Percentiles rank a stretch among this genome's conserved stretches.
phyloP scores from a whole-genome alignment of 225 moss, liverwort and hornwort species.

The Thuidium tamariscinum region DNA sequence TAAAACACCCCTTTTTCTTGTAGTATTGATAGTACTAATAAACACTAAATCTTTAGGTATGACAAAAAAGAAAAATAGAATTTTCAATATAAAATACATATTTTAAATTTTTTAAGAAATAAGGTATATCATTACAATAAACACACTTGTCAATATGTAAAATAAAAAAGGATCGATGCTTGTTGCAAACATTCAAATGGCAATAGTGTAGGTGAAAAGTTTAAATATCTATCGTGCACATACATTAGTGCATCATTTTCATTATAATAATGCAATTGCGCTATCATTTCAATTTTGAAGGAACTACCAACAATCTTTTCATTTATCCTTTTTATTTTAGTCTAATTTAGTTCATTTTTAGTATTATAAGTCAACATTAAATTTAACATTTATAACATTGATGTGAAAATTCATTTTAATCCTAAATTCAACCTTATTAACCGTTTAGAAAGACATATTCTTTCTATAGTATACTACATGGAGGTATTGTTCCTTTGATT shows the following conservation, averaged over 20 bases:
- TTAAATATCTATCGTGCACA: not conserved
- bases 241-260: not conserved
- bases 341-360: not conserved
- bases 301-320: too few relatives aligned
- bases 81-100: not conserved
- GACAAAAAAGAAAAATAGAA: fast-evolving
- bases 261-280: not conserved
- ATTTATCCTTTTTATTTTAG: not conserved
- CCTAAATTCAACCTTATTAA: not conserved
- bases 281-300: not conserved
- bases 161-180: fast-evolving
- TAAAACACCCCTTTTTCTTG: too few relatives aligned
- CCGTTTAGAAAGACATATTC: too few relatives aligned
- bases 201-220: not conserved
- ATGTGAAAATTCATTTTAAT: fast-evolving
- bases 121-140: not conserved
- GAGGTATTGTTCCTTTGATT: fast-evolving
- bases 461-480: not conserved
- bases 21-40: not conserved
- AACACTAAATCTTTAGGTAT: fast-evolving
- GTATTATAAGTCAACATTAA: not conserved
- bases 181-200: not conserved
- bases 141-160: too few relatives aligned
- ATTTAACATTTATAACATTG: not conserved
- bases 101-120: too few relatives aligned